phyloP scores from a whole-genome alignment of 202 grass and related monocot genomes.

The Panicum hallii region DNA sequence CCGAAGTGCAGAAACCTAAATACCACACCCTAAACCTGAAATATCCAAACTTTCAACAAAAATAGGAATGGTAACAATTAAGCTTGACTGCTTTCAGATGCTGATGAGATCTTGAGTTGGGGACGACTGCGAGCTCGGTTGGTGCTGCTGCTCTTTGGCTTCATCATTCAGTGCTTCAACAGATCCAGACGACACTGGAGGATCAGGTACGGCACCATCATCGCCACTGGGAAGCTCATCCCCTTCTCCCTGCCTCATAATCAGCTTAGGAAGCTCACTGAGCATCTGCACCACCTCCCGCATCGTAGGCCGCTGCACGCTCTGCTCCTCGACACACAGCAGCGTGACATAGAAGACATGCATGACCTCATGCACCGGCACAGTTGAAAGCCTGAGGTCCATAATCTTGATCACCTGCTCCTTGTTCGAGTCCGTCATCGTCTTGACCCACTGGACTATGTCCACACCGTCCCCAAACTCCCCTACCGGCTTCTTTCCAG shows the following conservation, averaged over 20 bases:
- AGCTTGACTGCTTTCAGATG: constrained; percentile 60
- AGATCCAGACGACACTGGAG: neutral
- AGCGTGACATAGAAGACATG: constrained; percentile 89
- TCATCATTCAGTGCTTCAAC: constrained; percentile 34
- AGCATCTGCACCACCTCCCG: constrained; percentile 97
- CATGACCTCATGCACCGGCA: constrained; percentile 74
- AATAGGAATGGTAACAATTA: neutral
- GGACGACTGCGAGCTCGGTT: constrained; percentile 19
- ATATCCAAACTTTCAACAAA: neutral
- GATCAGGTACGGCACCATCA: constrained; percentile 8
- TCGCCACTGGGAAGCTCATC: constrained; percentile 46
- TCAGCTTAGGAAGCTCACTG: constrained; percentile 66
- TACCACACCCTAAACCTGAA: constrained; percentile 35
- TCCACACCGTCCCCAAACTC: constrained; percentile 97
- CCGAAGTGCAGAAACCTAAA: neutral
- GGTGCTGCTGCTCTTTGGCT: constrained; percentile 47
- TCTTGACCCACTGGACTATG: constrained; percentile 96
- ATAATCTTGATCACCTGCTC: constrained; percentile 80
- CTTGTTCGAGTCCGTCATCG: constrained; percentile 67
- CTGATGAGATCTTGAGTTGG: constrained; percentile 69
- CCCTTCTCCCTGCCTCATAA: constrained; percentile 44
- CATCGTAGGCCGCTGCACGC: constrained; percentile 92
- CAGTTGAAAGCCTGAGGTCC: constrained; percentile 75
- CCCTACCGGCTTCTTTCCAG: constrained; percentile 84
- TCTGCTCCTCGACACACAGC: constrained; percentile 96